Conservation (phyloP, 2,329 filamentous ascomycete genomes). For the Triangularia verruculosa region DNA sequence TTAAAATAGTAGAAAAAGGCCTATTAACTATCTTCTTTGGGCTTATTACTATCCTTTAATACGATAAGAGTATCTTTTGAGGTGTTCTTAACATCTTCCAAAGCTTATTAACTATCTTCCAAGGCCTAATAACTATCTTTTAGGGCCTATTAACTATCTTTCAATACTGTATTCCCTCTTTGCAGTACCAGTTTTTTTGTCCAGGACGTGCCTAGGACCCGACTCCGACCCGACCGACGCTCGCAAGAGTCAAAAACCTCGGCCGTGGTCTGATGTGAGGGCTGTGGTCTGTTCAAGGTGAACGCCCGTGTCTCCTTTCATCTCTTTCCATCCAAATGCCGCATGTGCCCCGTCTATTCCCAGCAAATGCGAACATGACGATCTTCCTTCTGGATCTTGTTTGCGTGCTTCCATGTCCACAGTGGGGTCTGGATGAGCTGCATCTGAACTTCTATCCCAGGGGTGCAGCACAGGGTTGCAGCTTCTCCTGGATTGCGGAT, state of each 20-base stretch:
- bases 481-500: neutral
- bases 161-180: no score
- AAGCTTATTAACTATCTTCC: no score
- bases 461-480: neutral
- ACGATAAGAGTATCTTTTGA: no score
- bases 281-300: neutral
- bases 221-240: neutral
- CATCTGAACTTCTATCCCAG: neutral
- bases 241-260: neutral
- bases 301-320: neutral
- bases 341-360: neutral
- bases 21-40: no score
- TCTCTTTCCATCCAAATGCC: no score
- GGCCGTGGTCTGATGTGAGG: neutral
- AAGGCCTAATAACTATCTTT: no score
- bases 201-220: neutral
- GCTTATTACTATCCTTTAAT: no score
- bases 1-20: no score
- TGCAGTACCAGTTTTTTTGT: no score
- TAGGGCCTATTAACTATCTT: no score
- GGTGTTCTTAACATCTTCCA: no score
- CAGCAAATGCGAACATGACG: neutral
- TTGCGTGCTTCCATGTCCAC: neutral
- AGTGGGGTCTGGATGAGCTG: neutral
- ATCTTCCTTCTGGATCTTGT: neutral